Evolutionary conservation across 768 basidiomycete genomes (phyloP), one percentile per base, ranked within the genome.

Genomic region (Goffeauzyma gilvescens): DNA sequence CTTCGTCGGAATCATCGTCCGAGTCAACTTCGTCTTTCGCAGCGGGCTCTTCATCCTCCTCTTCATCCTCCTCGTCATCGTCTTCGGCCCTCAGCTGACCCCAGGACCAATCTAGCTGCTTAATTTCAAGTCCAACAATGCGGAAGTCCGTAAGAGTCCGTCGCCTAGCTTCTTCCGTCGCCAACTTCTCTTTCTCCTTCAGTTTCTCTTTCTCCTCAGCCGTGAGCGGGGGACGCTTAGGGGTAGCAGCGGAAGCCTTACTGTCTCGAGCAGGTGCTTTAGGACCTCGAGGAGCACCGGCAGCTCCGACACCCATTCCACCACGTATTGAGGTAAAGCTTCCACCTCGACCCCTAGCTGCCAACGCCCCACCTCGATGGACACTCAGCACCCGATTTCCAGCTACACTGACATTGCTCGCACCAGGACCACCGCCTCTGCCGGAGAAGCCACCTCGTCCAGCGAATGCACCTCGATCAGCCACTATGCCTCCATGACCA

Each of bases 91-190:
- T 51, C 9, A 48, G 48, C 12, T 47, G 39, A 9, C 48, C 49
- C 90, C 90, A 95, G 38, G 69, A 72, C 90, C 90, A 95, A 52
- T 67, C 68, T 45, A 93, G 67, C 52, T 79, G 77, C 54, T 71
- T 75, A 52, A 93, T 79, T 60, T 82, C 76, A 53, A 95, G 70
- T 21, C 81, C 87, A 57, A 89, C 71, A 60, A 98, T 86, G 67
- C 90, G 84, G 74, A 98, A 98, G 67, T 96, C 90, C 27, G 87
- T 95, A 53, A 98, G 76, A 23, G 89, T 93, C 55, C 84, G 75
- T 57, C 79, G 75, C 60, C 80, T 79, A 64, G 44, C 42, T 13
- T 59, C 60, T 35, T 52, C 50, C 23, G 62, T 58, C 22, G 49
- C 44, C 26, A 44, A 46, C 31, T 40, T 46, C 28, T 46, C 53